phyloP scores from a whole-genome alignment of 2,329 filamentous ascomycete species.

The Eurotiales sp. region DNA sequence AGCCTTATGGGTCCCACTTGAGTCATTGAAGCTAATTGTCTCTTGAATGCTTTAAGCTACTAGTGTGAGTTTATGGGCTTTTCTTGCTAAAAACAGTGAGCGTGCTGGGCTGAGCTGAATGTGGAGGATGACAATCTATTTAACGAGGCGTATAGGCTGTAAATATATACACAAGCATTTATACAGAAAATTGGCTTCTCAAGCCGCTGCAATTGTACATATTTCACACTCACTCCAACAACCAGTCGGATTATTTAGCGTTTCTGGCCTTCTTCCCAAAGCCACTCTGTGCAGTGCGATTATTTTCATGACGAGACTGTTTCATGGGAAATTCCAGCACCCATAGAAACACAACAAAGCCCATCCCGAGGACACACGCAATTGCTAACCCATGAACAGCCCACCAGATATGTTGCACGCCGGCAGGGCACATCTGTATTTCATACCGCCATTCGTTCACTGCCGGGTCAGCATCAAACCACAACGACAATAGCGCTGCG shows the following conservation, averaged over 20 bases:
- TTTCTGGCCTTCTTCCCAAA: not conserved
- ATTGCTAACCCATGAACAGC: conserved; percentile 72
- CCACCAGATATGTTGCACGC: conserved; percentile 94
- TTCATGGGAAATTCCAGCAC: not conserved
- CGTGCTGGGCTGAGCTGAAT: too few relatives aligned
- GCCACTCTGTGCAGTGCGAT: too few relatives aligned
- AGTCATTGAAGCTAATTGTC: too few relatives aligned
- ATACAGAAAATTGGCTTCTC: not conserved
- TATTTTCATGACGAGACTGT: too few relatives aligned
- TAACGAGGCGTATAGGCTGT: not conserved
- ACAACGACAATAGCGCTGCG: conserved; percentile 79
- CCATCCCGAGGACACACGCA: conserved; percentile 36
- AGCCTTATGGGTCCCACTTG: too few relatives aligned
- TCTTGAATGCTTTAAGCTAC: too few relatives aligned
- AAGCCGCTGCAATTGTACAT: too few relatives aligned
- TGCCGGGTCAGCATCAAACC: conserved; percentile 67
- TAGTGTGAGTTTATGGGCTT: too few relatives aligned
- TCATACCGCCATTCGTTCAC: conserved; percentile 76
- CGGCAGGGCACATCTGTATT: conserved; percentile 72
- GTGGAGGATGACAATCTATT: not conserved
- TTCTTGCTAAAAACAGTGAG: too few relatives aligned
- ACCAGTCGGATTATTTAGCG: too few relatives aligned
- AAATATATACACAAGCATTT: not conserved
- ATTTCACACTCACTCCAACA: too few relatives aligned
- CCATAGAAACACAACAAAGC: not conserved